Percentiles rank a stretch among this genome's conserved stretches.
Evolutionary conservation across 2,329 filamentous ascomycete species (phyloP).

Genomic region (Colletotrichum phormii): DNA sequence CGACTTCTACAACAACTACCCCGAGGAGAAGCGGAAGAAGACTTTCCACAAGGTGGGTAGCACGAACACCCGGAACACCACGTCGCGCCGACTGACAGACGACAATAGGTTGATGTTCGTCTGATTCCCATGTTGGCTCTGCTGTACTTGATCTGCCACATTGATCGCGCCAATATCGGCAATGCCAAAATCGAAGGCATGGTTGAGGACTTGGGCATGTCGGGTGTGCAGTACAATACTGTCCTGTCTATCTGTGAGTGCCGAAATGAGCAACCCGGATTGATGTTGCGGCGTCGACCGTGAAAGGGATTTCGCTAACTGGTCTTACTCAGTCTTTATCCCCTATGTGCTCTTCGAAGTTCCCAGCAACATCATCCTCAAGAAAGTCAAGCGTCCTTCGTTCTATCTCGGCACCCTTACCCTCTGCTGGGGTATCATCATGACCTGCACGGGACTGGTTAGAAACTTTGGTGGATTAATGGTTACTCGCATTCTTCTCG

Average conservation of each 20-base stretch:
- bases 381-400: constrained; percentile 69
- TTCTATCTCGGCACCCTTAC: constrained; percentile 75
- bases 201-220: constrained; percentile 57
- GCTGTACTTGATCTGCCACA: constrained; percentile 67
- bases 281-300: constrained; percentile 65
- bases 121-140: constrained; percentile 63
- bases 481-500: constrained; percentile 57
- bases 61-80: rapidly evolving
- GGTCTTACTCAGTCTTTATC: constrained; percentile 64
- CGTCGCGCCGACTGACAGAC: background rate
- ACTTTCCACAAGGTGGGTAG: constrained; percentile 39
- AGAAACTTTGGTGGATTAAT: constrained; percentile 41
- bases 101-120: constrained; percentile 35
- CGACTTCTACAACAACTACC: constrained; percentile 44
- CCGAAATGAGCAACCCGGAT: constrained; percentile 60
- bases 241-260: constrained; percentile 69
- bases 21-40: constrained; percentile 41
- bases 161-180: constrained; percentile 63
- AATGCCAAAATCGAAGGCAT: constrained; percentile 62
- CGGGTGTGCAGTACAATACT: constrained; percentile 64
- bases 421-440: constrained; percentile 52
- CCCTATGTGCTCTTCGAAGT: constrained; percentile 75
- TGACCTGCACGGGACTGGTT: constrained; percentile 42
- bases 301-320: constrained; percentile 43
- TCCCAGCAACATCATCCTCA: constrained; percentile 74